A percentile compares a stretch with the other conserved stretches of the same genome.
Conservation (phyloP, 164 flowering plant genomes). For the Litsea cubeba region DNA sequence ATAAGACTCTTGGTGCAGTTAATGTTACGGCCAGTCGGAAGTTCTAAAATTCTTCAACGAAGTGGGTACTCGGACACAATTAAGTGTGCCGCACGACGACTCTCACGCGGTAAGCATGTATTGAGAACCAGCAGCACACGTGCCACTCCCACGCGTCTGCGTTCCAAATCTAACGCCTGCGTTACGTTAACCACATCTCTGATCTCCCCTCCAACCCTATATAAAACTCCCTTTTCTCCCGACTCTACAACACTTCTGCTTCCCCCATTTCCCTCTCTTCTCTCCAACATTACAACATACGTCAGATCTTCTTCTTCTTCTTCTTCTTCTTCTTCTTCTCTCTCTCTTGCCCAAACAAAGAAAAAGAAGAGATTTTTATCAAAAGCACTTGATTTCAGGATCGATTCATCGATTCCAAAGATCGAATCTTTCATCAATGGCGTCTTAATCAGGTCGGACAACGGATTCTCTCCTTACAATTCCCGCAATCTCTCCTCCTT, state of each 20-base stretch:
- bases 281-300: too few species aligned
- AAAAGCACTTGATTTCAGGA: background rate
- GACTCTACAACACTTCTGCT: background rate
- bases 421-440: background rate
- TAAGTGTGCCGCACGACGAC: too few species aligned
- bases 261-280: background rate
- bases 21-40: too few species aligned
- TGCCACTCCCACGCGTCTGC: background rate
- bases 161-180: background rate
- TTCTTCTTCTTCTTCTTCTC: background rate
- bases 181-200: background rate
- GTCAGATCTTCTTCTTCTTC: background rate
- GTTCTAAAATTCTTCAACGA: too few species aligned
- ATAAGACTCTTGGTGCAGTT: too few species aligned
- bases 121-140: background rate
- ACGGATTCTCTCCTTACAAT: background rate
- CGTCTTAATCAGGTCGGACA: conserved; percentile 1
- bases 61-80: too few species aligned
- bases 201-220: background rate
- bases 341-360: background rate
- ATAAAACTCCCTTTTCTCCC: background rate
- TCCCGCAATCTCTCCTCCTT: background rate
- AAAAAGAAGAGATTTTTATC: background rate
- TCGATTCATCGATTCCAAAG: background rate
- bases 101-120: too few species aligned